These are phyloP conservation scores for Podaxis sp. DNA, from an alignment of 768 basidiomycete genomes.

Conservation along the genomic window DNA sequence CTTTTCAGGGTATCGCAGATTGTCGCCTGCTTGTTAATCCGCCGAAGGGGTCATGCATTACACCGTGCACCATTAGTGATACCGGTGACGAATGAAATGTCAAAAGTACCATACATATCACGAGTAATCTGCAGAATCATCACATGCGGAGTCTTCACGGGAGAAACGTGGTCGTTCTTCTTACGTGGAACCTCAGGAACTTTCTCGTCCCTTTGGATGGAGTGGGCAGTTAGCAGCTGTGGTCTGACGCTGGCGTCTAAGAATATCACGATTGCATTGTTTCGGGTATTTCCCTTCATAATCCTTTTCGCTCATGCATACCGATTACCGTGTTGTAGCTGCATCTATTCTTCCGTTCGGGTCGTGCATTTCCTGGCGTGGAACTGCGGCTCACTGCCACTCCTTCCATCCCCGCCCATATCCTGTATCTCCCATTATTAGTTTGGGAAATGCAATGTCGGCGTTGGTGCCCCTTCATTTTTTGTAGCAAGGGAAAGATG, in stretches of 20 bases:
- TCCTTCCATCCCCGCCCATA: background rate
- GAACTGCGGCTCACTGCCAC: background rate
- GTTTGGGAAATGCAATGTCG: background rate
- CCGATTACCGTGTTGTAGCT: background rate
- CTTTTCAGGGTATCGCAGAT: background rate
- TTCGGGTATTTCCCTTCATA: background rate
- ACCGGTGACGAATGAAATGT: conserved; percentile 1
- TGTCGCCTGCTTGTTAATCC: background rate
- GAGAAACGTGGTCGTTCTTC: conserved; percentile 12
- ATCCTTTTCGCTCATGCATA: background rate
- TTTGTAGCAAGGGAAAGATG: background rate
- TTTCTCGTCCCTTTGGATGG: background rate
- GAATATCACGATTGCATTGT: background rate
- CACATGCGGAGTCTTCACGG: conserved; percentile 13
- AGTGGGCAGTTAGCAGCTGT: background rate
- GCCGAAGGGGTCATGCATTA: conserved; percentile 1
- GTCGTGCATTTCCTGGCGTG: background rate
- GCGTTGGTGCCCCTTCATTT: background rate
- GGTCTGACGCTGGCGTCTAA: background rate
- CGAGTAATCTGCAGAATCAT: background rate
- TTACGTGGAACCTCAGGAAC: conserved; percentile 2
- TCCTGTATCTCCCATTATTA: background rate
- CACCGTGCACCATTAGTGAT: background rate
- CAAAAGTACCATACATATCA: conserved; percentile 6
- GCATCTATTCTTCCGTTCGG: background rate